Evolutionary conservation across 768 basidiomycete species (phyloP), one percentile per base, ranked within the genome.

Genomic region (Tricholomella constricta): DNA sequence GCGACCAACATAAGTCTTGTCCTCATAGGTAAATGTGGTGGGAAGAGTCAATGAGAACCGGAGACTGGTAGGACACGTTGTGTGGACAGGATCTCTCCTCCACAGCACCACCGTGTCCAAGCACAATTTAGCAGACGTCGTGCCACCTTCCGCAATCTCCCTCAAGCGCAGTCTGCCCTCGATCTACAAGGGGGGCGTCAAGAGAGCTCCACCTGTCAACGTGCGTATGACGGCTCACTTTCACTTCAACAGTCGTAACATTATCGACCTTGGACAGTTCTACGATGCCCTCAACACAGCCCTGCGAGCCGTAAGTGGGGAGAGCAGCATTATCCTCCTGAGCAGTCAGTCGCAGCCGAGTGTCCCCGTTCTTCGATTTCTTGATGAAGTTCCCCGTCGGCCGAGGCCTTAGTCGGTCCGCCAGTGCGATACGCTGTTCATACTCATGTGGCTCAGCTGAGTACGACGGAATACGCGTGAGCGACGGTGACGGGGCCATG

Each of bases 81-180:
- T 38, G 47, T 72, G 72, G 25, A 56, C 64, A 34, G 67, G 57
- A 52, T 78, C 76, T 60, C 78, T 84, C 51, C 71, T 72, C 87
- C 86, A 91, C 19, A 91, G 72, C 17, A 79, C 63, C 22, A 69
- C 66, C 8, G 75, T 79, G 54, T 78, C 77, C 38, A 81, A 68
- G 59, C 80, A 84, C 2, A 89, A 59, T 36, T 72, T 79, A 23
- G 72, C 72, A 19, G 76, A 74, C 19, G 78, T 73, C 6, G 77
- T 74, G 11, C 89, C 89, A n/a, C 82, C 83, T 54, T 82, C 88
- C 3, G 80, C 87, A 20, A 87, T 74, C 63, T 89, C 86, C 52
- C 80, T 78, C 40, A 89, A 59, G 45, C 69, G 65, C 43, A 89
- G 70, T 34, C 69, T 74, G 11, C 86, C 88, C 62, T 87, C 84